Evolutionary conservation across 1,139 yeast species (phyloP), one percentile per base, ranked within the genome.

Genomic region (Scheffersomyces titani): DNA sequence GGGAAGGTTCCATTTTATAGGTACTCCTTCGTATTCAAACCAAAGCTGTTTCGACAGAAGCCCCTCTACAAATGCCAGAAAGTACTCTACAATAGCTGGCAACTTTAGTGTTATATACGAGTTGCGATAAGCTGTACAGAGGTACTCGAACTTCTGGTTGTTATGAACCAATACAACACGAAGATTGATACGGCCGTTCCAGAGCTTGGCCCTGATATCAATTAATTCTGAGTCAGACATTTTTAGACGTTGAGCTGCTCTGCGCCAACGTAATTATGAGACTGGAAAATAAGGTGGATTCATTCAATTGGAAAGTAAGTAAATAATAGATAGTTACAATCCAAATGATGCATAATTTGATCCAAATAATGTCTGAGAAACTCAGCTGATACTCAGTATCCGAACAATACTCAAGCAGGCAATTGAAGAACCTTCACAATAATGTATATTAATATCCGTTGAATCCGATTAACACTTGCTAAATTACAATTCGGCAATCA

Each of bases 1-100:
- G 0, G 98, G 98, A 63, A 86, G 74, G 63, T 89, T 87, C 97
- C 97, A 92, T 51, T 83, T 80, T 30, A 92, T 58, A 0, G 96
- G 92, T 0, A 78, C 84, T 5, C 76, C 82, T 40, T 87, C 87
- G 65, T 76, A 83, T 61, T 86, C 92, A 53, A 92, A 77, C 97
- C 97, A 92, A 0, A 78, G 65, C 0, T 82, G 76, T 61, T 54
- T 64, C 20, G 52, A 66, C 61, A 19, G 74, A 72, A 53, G 70
- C n/a, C 55, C 70, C 21, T 71, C 71, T 22, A 81, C 60, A 54
- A 67, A 72, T 49, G 70, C 65, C 13, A 44, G 20, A 61, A 88
- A 84, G 66, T 78, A 87, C 1, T 63, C 61, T 2, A 81, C 63
- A 0, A 89, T 71, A 6, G 65, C 63, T 0, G 75, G 71, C 51